Conservation (phyloP, 1,139 yeast species). For the Zygoascus sp. region DNA sequence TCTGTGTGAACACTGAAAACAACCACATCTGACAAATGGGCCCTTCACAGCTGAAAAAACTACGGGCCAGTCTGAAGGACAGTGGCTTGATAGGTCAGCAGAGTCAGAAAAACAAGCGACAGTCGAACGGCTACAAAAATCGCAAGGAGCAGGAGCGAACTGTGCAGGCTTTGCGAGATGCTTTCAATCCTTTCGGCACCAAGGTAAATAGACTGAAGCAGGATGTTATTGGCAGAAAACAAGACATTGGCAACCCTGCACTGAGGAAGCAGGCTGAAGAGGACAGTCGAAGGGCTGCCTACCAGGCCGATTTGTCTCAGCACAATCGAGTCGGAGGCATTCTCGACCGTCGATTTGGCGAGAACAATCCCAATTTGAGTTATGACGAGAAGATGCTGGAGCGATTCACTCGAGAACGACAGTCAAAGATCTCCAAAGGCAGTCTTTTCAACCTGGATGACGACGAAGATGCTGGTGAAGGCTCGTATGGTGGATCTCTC, state of each 20-base stretch:
- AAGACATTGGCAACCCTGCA: constrained; percentile 65
- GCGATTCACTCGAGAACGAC: constrained; percentile 86
- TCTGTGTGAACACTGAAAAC: neutral
- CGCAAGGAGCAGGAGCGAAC: constrained; percentile 53
- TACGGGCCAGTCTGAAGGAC: constrained; percentile 69
- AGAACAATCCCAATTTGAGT: constrained; percentile 61
- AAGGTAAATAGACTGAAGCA: constrained; percentile 63
- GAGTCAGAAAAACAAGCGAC: constrained; percentile 51
- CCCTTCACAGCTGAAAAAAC: constrained; percentile 81
- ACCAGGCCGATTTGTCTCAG: constrained; percentile 55
- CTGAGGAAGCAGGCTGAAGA: constrained; percentile 73
- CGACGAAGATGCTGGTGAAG: constrained; percentile 57
- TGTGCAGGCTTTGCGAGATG: constrained; percentile 61
- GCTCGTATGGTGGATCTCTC: constrained; percentile 73
- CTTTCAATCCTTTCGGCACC: constrained; percentile 86
- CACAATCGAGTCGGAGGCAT: constrained; percentile 76
- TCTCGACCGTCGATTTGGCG: constrained; percentile 89
- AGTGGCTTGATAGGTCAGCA: constrained; percentile 83
- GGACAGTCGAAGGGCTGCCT: constrained; percentile 59
- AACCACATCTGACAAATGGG: constrained; percentile 51
- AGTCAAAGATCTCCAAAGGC: constrained; percentile 36
- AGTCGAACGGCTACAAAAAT: constrained; percentile 49
- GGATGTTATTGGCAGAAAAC: constrained; percentile 54
- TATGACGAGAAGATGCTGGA: constrained; percentile 94
- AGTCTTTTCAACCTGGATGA: constrained; percentile 72